Base-by-base conservation (phyloP, 2,329 filamentous ascomycete species). In the Alternaria conjuncta region DNA sequence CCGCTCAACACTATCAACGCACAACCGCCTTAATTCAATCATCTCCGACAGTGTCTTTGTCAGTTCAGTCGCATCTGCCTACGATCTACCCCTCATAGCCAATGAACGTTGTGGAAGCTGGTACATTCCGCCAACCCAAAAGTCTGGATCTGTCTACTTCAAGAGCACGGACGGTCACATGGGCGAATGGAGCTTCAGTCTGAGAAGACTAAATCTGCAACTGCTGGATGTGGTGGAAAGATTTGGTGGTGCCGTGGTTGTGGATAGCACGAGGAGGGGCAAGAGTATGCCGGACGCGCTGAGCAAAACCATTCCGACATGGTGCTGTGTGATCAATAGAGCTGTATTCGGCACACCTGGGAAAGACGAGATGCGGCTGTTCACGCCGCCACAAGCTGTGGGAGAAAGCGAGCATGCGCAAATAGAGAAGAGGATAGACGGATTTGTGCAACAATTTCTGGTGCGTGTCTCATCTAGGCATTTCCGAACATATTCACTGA, bases 91-190 rank as follows among this genome's bases (percentile, higher is more conserved):
- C 0, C 83, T 98, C 2, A 84, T 98, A 13, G 94, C 95, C 28
- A 99, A 99, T 76, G 94, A 98, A 83, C 88, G 96, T 63, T 98
- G 96, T 78, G 96, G 96, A 1, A 95, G 92, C 80, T 99, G 96
- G 96, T 98, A 98, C 78, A 91, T 98, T 25, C 81, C 82, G 3
- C 90, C 90, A 0, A 79, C 79, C 8, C 74, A 75, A 25, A 96
- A 95, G 80, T 81, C 77, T 1, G 92, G 88, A 30, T 94, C 92
- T 68, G 92, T 91, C 30, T 99, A 98, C 81, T 99, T 98, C 82
- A 99, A 99, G 85, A 97, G 93, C 81, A 99, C 96, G 2, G 96
- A 99, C 81, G 96, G 96, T 1, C 96, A 99, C 79, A 89, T 90
- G 56, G 90, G 92, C 9, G 90, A 96, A 75, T 99, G 96, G 96